A percentile compares a stretch with the other conserved stretches of the same genome.
Conservation (phyloP, 2,329 filamentous ascomycete species). For the Sporothrix mexicana region DNA sequence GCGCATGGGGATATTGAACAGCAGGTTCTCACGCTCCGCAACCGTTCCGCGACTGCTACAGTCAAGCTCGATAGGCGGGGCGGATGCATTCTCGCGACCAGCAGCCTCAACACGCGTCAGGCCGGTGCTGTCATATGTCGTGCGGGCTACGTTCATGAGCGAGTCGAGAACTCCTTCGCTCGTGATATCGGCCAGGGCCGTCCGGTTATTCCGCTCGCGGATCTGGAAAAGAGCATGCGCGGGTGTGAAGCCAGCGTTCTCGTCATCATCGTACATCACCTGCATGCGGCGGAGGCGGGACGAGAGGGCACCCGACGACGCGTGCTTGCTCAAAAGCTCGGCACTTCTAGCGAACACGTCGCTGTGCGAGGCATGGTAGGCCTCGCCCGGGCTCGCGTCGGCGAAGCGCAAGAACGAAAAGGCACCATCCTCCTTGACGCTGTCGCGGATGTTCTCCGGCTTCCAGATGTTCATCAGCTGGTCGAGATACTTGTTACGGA, state of each 20-base stretch:
- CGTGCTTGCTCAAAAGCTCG: conserved; percentile 55
- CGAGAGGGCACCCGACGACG: conserved; percentile 41
- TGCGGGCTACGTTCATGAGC: conserved; percentile 78
- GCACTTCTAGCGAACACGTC: conserved; percentile 73
- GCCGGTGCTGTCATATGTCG: conserved; percentile 70
- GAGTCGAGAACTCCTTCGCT: conserved; percentile 73
- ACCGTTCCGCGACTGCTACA: conserved; percentile 71
- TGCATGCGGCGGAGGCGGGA: conserved; percentile 67
- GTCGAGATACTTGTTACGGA: conserved; percentile 75
- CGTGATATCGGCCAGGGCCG: conserved; percentile 71
- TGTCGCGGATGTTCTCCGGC: conserved; percentile 75
- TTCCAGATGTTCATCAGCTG: conserved; percentile 92
- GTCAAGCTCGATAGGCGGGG: conserved; percentile 82
- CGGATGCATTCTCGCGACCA: conserved; percentile 76
- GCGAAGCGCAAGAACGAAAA: conserved; percentile 94
- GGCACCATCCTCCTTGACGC: conserved; percentile 63
- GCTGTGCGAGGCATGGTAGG: conserved; percentile 69
- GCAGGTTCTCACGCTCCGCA: conserved; percentile 70
- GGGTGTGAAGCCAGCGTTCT: conserved; percentile 64
- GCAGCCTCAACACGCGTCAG: conserved; percentile 81
- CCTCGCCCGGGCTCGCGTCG: conserved; percentile 75
- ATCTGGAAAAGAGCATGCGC: conserved; percentile 84
- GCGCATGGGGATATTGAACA: conserved; percentile 81
- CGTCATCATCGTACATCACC: conserved; percentile 71
- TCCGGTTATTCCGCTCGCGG: conserved; percentile 68